Evolutionary conservation across 176 grass and related monocot species (phyloP).

Genomic region (Triticum urartu): DNA sequence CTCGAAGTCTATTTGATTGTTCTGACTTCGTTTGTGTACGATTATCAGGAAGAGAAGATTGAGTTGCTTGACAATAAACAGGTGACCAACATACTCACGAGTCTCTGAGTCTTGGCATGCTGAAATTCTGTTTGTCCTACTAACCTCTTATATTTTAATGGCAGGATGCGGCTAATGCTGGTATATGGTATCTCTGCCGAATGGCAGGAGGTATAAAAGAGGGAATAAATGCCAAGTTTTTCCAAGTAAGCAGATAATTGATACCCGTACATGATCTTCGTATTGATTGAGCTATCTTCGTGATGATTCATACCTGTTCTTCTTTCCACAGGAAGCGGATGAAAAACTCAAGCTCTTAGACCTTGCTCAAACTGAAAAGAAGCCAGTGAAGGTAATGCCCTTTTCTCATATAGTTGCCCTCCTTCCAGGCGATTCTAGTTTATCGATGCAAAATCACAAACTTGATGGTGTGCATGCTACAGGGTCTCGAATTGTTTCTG

Average conservation of each 20-base stretch:
- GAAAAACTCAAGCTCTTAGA: slow-evolving; percentile 72
- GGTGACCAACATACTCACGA: slow-evolving; percentile 36
- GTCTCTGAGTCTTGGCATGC: not conserved
- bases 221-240: slow-evolving; percentile 80
- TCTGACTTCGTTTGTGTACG: slow-evolving; percentile 22
- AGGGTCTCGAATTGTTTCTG: slow-evolving; percentile 64
- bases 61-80: slow-evolving; percentile 88
- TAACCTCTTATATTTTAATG: slow-evolving; percentile 30
- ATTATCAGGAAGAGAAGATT: slow-evolving; percentile 86
- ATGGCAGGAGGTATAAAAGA: slow-evolving; percentile 86
- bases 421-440: not conserved
- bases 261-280: not conserved
- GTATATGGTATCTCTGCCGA: slow-evolving; percentile 72
- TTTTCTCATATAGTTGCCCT: not conserved
- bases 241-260: slow-evolving; percentile 46
- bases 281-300: not conserved
- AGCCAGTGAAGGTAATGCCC: slow-evolving; percentile 52
- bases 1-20: not conserved
- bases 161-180: slow-evolving; percentile 87
- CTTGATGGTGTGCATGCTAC: not conserved
- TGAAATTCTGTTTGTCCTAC: slow-evolving; percentile 16
- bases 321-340: slow-evolving; percentile 55
- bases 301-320: slow-evolving; percentile 22
- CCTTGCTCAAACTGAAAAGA: slow-evolving; percentile 49
- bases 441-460: not conserved